Evolutionary conservation across 768 basidiomycete species (phyloP).

Genomic region (Leucosporidium scottii): DNA sequence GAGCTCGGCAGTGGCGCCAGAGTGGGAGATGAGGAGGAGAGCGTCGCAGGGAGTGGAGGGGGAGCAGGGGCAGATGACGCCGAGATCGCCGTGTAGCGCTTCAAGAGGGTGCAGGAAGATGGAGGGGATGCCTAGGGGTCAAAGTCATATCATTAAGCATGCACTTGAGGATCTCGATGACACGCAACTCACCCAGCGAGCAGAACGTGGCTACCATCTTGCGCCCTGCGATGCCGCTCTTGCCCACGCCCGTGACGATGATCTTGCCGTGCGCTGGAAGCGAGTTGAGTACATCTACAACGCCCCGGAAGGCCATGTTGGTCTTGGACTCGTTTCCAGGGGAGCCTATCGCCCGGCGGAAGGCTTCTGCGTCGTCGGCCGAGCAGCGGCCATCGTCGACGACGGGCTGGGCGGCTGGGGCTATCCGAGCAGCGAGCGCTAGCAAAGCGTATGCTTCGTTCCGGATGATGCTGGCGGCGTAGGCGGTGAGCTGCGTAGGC

Average conservation of each 20-base stretch:
- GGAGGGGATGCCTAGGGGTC: slow-evolving; percentile 31
- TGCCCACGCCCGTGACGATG: slow-evolving; percentile 36
- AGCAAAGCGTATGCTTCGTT: slow-evolving; percentile 38
- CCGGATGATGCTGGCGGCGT: slow-evolving; percentile 32
- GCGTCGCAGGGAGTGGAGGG: slow-evolving; percentile 30
- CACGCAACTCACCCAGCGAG: slow-evolving; percentile 32
- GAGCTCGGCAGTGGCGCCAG: slow-evolving; percentile 37
- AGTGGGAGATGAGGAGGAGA: slow-evolving; percentile 37
- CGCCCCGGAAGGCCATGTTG: slow-evolving; percentile 7
- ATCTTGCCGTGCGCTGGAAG: slow-evolving; percentile 13
- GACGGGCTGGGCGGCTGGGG: slow-evolving; percentile 22
- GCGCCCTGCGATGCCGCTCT: slow-evolving; percentile 33
- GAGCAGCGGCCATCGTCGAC: slow-evolving; percentile 11
- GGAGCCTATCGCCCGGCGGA: not conserved
- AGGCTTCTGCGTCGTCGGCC: slow-evolving; percentile 6
- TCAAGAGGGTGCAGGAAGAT: slow-evolving; percentile 37
- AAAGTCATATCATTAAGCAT: not conserved
- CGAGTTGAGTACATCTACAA: not conserved
- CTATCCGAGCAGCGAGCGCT: slow-evolving; percentile 35
- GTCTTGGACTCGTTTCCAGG: not conserved
- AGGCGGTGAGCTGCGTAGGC: slow-evolving; percentile 17
- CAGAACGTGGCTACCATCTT: slow-evolving; percentile 38
- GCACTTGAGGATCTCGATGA: not conserved
- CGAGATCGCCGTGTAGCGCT: slow-evolving; percentile 39
- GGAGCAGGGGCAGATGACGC: slow-evolving; percentile 32